These are phyloP conservation scores for Candida pseudocylindracea DNA, from an alignment of 1,139 yeast genomes.

Conservation along the genomic window DNA sequence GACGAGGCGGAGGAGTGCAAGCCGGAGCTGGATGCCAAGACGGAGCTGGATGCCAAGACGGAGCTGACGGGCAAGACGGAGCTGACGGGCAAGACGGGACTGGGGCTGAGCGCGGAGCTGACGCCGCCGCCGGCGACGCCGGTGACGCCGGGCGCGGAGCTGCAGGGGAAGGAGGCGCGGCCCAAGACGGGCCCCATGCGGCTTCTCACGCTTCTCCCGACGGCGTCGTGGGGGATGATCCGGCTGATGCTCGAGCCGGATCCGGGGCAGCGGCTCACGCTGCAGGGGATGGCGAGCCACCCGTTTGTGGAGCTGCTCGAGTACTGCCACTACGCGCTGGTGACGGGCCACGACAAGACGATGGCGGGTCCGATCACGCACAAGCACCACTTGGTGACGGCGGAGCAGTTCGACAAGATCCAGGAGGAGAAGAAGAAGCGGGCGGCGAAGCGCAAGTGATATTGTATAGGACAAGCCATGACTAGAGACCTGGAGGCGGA, in stretches of 20 bases:
- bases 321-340: constrained; percentile 6
- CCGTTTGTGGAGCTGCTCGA: constrained; percentile 10
- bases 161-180: not conserved
- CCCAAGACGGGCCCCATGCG: constrained; percentile 10
- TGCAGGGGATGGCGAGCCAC: constrained; percentile 11
- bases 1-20: not conserved
- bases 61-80: no score
- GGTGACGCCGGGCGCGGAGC: not conserved
- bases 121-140: no score
- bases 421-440: constrained; percentile 9
- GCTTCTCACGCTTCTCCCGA: constrained; percentile 15
- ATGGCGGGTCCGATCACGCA: constrained; percentile 8
- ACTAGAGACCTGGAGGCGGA: no score
- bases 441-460: no score
- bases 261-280: constrained; percentile 9
- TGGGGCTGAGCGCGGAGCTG: no score
- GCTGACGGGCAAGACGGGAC: not conserved
- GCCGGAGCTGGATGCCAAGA: no score
- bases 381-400: constrained; percentile 32
- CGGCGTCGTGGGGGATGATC: constrained; percentile 11
- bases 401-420: constrained; percentile 23
- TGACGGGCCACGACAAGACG: not conserved
- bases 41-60: no score
- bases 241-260: constrained; percentile 13
- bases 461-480: no score